Evolutionary conservation across 495 filamentous ascomycete species (phyloP), one percentile per base, ranked within the genome.

Genomic region (Daldinia childiae): DNA sequence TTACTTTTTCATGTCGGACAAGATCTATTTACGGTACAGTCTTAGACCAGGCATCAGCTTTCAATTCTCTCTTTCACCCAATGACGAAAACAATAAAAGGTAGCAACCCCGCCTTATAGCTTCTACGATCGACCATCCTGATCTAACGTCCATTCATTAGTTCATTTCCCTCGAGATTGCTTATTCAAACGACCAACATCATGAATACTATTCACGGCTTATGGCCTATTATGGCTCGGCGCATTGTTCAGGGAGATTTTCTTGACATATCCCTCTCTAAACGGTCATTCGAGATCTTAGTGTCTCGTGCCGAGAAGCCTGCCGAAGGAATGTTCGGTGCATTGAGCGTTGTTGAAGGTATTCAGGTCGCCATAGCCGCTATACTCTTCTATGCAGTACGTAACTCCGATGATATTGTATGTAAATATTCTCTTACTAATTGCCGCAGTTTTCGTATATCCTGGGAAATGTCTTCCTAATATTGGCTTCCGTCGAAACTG

Each of bases 401-500:
- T 77, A 30, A 7, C 4, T 41, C 38, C 1, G 15, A 57, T 29
- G 6, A 43, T 17, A n/a, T 4, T 17, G 6, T 27, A 15, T 6
- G 38, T 17, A 21, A 12, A 32, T 48, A 9, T 15, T 45, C n/a
- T 30, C 19, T 38, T 59, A 29, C 48, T 45, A 52, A 26, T 39
- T 70, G 34, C 11, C 11, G 34, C 36, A 83, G 80, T 26, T 80
- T 36, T 21, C 29, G n/a, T 84, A 84, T 69, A 79, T 78, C n/a
- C 57, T 82, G 6, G 50, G 56, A 36, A 4, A 58, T 26, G 24
- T 83, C 58, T 78, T 77, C 62, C 79, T 78, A 6, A 73, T 71
- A 27, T 76, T 84, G 19, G 75, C 82, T 30, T 77, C 79, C 29
- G 66, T 83, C 51, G 82, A 84, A 64, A 81, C 82, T 60, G 80